These are phyloP conservation scores for Dicorynia guianensis DNA, from an alignment of 306 rosid species.

Conservation along the genomic window DNA sequence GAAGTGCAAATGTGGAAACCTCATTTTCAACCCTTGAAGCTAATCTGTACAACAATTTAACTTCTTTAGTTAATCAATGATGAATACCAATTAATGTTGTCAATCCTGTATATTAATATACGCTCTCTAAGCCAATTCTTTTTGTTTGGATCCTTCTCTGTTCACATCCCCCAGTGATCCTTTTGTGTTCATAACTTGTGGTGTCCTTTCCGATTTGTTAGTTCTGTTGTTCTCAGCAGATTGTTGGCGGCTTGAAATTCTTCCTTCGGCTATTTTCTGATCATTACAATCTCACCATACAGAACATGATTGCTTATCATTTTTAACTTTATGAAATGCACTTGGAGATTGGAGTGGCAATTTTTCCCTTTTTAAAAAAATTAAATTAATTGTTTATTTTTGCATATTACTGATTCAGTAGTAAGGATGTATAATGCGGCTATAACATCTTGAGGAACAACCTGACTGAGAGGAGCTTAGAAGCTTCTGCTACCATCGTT, in stretches of 20 bases:
- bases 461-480: background rate
- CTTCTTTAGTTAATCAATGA: conserved; percentile 23
- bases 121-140: background rate
- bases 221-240: conserved; percentile 17
- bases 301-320: conserved; percentile 9
- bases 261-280: background rate
- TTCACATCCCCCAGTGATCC: background rate
- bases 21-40: conserved; percentile 77
- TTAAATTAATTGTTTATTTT: too few species aligned
- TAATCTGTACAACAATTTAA: background rate
- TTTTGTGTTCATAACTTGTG: background rate
- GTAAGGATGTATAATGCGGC: background rate
- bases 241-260: conserved; percentile 15
- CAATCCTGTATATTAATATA: conserved; percentile 44
- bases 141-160: background rate
- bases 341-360: background rate
- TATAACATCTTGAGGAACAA: background rate
- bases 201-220: conserved; percentile 7
- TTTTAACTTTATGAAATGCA: conserved; percentile 17
- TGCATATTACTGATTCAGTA: too few species aligned
- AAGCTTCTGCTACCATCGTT: background rate
- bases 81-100: conserved; percentile 31
- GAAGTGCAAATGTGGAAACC: conserved; percentile 95
- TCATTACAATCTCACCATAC: conserved; percentile 22
- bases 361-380: background rate